These are phyloP conservation scores for Ilyonectria robusta DNA, from an alignment of 2,329 filamentous ascomycete genomes.

Conservation along the genomic window DNA sequence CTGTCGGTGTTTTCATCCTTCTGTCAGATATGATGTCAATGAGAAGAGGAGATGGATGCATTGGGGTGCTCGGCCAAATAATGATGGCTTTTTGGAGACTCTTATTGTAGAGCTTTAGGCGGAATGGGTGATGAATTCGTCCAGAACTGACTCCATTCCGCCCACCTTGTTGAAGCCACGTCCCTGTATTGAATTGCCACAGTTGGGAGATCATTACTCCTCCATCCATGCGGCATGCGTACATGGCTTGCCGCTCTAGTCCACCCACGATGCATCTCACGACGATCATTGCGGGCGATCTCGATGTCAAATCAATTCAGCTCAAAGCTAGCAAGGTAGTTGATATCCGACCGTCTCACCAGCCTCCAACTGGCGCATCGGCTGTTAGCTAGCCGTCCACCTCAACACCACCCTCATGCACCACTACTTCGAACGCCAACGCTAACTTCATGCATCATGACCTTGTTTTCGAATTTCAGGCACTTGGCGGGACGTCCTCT, in stretches of 20 bases:
- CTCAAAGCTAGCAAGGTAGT: not conserved
- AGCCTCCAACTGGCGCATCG: not conserved
- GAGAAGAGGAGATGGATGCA: not conserved
- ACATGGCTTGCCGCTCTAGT: conserved; percentile 41
- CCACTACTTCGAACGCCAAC: not conserved
- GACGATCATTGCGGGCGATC: conserved; percentile 31
- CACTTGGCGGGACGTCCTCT: conserved; percentile 22
- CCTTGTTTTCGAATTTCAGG: conserved; percentile 11
- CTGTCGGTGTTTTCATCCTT: not conserved
- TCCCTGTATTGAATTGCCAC: conserved; percentile 8
- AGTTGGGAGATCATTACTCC: conserved; percentile 13
- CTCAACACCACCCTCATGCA: not conserved
- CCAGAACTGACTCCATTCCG: not conserved
- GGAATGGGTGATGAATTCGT: not conserved
- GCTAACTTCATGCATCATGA: not conserved
- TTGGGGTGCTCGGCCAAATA: not conserved
- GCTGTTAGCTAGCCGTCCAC: not conserved
- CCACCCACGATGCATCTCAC: conserved; percentile 9
- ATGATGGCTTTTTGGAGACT: not conserved
- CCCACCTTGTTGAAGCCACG: conserved; percentile 1
- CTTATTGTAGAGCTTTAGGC: too few relatives aligned
- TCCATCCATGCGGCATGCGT: conserved; percentile 39
- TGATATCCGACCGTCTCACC: not conserved
- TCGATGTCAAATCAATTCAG: conserved; percentile 18
- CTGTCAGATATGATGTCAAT: conserved; percentile 1